A percentile compares a stretch with the other conserved stretches of the same genome.
Conservation (phyloP, 179 eudicot species). For the Actinidia arguta region DNA sequence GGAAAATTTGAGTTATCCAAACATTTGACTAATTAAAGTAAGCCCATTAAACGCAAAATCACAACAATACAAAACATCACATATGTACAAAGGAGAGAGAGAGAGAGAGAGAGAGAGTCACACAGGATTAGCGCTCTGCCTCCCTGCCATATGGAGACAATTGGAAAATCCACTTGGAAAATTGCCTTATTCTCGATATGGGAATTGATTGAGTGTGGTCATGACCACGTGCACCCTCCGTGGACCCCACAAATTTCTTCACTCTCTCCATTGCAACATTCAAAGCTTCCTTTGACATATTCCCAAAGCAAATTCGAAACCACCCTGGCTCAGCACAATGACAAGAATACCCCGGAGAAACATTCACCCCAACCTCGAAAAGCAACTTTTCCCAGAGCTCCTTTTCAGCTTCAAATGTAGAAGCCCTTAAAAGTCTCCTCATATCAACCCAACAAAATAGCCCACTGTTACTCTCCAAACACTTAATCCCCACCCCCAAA, state of each 20-base stretch:
- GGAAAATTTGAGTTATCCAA: too few relatives aligned
- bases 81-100: neutral
- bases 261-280: conserved; percentile 36
- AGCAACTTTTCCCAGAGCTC: conserved; percentile 46
- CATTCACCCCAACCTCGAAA: conserved; percentile 38
- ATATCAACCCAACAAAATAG: conserved; percentile 55
- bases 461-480: conserved; percentile 52
- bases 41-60: too few relatives aligned
- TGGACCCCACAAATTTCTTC: conserved; percentile 40
- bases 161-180: conserved; percentile 1
- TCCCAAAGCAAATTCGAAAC: conserved; percentile 58
- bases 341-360: conserved; percentile 56
- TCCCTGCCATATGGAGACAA: neutral
- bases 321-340: conserved; percentile 60
- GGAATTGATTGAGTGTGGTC: neutral
- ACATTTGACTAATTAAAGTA: too few relatives aligned
- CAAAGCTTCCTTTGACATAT: conserved; percentile 34
- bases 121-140: neutral
- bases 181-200: neutral
- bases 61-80: neutral
- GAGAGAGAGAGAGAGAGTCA: neutral
- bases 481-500: conserved; percentile 31
- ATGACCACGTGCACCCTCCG: neutral
- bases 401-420: conserved; percentile 49
- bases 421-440: conserved; percentile 32